Conservation (phyloP, 73 alveolate genomes). For the Diophrys sp. region DNA sequence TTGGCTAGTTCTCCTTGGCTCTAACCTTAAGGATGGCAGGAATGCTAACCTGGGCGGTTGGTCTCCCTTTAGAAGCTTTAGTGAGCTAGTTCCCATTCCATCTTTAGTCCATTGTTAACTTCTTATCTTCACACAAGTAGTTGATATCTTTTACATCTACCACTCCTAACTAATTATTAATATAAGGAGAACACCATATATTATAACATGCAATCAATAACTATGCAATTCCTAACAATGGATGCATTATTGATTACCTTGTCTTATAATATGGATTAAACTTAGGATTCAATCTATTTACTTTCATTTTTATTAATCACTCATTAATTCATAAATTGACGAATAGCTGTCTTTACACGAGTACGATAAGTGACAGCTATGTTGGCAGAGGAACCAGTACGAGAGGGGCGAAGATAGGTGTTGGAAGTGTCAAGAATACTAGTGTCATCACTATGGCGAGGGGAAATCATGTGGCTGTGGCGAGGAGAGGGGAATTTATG, state of each 20-base stretch:
- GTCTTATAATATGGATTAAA: neutral
- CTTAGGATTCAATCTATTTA: neutral
- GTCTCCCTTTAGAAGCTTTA: too few relatives aligned
- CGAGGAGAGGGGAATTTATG: neutral
- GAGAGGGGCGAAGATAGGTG: neutral
- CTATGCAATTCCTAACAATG: neutral
- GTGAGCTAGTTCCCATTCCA: too few relatives aligned
- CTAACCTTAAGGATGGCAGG: too few relatives aligned
- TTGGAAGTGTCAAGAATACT: too few relatives aligned
- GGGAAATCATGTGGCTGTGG: too few relatives aligned
- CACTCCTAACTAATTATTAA: neutral
- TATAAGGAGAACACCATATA: neutral
- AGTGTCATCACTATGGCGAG: too few relatives aligned
- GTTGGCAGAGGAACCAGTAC: neutral
- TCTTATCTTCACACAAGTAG: too few relatives aligned
- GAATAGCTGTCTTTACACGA: neutral
- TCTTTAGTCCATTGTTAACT: too few relatives aligned
- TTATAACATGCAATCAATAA: neutral
- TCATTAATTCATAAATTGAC: neutral
- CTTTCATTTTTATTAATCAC: neutral
- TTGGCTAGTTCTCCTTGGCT: too few relatives aligned
- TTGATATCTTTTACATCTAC: neutral
- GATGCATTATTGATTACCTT: neutral
- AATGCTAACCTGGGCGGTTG: too few relatives aligned
- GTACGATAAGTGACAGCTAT: neutral